phyloP scores from a whole-genome alignment of 1,284 basidiomycete genomes.

The Athelia sp. region DNA sequence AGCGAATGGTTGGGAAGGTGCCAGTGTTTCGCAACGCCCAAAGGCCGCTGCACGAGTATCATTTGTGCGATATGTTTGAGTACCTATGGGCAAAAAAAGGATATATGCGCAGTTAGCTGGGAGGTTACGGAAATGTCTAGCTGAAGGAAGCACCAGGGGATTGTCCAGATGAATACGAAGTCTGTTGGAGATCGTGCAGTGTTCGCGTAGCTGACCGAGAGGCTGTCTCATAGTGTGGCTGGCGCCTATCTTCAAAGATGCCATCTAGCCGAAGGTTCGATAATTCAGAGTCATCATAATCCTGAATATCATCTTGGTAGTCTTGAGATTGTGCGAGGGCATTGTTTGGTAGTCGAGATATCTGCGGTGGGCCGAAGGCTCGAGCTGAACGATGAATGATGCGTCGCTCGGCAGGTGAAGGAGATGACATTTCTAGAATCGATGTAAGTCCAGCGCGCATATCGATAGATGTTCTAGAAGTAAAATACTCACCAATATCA shows the following conservation, averaged over 20 bases:
- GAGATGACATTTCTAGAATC: slow-evolving; percentile 33
- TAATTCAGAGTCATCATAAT: not conserved
- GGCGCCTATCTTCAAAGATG: not conserved
- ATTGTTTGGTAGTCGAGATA: not conserved
- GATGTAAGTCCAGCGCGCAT: slow-evolving; percentile 8
- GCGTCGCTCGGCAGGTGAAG: slow-evolving; percentile 28
- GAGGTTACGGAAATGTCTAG: too few relatives aligned
- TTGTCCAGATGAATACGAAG: not conserved
- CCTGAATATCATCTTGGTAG: slow-evolving; percentile 1
- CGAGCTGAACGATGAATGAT: slow-evolving; percentile 3
- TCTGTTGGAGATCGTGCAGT: not conserved
- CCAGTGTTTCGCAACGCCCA: too few relatives aligned
- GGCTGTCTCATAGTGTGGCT: too few relatives aligned
- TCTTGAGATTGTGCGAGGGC: slow-evolving; percentile 19
- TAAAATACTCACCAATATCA: slow-evolving; percentile 47
- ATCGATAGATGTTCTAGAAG: slow-evolving; percentile 16
- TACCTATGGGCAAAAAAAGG: too few relatives aligned
- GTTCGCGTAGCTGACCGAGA: too few relatives aligned
- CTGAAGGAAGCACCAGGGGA: not conserved
- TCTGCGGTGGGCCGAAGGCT: slow-evolving; percentile 6
- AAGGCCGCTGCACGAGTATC: too few relatives aligned
- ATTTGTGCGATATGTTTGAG: too few relatives aligned
- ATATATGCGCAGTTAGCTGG: too few relatives aligned
- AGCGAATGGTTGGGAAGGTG: too few relatives aligned
- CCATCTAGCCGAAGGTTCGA: not conserved